Base-by-base conservation (phyloP, 73 alveolate genomes). In the Blepharisma stoltei region DNA sequence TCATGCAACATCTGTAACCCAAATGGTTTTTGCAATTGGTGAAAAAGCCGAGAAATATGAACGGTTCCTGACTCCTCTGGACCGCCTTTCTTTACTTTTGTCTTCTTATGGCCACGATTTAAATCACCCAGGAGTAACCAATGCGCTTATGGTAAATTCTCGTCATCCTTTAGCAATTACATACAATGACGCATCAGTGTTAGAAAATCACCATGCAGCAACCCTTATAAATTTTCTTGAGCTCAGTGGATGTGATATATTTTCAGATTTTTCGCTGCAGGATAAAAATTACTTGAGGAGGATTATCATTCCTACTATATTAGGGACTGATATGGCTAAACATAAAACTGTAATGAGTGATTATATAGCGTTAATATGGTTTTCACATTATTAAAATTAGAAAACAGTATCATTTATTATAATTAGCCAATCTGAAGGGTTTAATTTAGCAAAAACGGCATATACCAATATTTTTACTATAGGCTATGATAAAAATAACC, bases 101-200 rank as follows among this genome's bases (percentile, higher is more conserved):
- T 66, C 89, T 7, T 83, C 77, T 27, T 41, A 79, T 21, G 84
- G 86, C 23, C 97, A 90, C 71, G 97, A 90, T 71, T 81, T 53
- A 55, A 81, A 87, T 48, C 97, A 90, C 81, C 95, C 93, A 8
- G 97, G 97, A n/a, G 41, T 83, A 53, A 90, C 79, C 78, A 90
- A 90, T 68, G 77, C 55, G 25, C 87, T 67, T 48, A 48, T 90
- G 82, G 82, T 80, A 21, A 86, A 87, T 68, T 80, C 95, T 4
- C 67, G 75, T 43, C 69, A 85, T 54, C 82, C 84, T 45, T 71
- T 90, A 44, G 97, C 97, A 6, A 78, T 87, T n/a, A 78, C 88
- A 60, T 84, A 88, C 53, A 88, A 88, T 88, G 92, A 88, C 71
- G 44, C 32, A 70, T 76, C 77, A 48, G 77, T 60, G 0, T 4